These are phyloP conservation scores for Fusarium irregulare DNA, from an alignment of 2,329 filamentous ascomycete genomes.

Conservation along the genomic window DNA sequence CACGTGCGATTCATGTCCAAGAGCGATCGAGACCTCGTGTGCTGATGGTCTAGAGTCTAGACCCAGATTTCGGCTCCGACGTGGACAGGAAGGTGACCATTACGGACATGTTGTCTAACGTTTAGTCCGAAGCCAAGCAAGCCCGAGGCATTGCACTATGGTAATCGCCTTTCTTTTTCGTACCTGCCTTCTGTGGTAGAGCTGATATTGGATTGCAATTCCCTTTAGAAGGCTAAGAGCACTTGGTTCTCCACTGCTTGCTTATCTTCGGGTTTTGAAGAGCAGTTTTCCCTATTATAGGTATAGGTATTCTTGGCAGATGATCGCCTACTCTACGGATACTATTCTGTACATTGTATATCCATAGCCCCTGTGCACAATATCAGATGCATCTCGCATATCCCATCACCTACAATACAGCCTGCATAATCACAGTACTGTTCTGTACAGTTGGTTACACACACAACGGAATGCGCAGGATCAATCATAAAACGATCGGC, in stretches of 20 bases:
- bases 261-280: background rate
- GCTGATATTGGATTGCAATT: conserved; percentile 3
- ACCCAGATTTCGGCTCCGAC: conserved; percentile 21
- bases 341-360: too few relatives aligned
- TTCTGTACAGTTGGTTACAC: background rate
- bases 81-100: conserved; percentile 9
- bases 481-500: conserved; percentile 21
- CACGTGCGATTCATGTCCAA: conserved; percentile 5
- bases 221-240: background rate
- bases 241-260: background rate
- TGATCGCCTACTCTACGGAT: background rate
- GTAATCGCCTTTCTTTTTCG: background rate
- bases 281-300: background rate
- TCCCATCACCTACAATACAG: background rate
- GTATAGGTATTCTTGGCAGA: background rate
- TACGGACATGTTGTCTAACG: background rate
- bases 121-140: conserved; percentile 6
- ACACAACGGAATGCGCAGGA: background rate
- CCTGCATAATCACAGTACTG: background rate
- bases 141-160: background rate
- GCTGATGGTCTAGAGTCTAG: conserved; percentile 21
- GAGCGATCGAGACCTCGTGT: conserved; percentile 16
- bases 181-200: conserved; percentile 34
- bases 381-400: background rate
- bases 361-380: background rate